Base-by-base conservation (phyloP, 495 filamentous ascomycete genomes). In the Penicillium coffeae region DNA sequence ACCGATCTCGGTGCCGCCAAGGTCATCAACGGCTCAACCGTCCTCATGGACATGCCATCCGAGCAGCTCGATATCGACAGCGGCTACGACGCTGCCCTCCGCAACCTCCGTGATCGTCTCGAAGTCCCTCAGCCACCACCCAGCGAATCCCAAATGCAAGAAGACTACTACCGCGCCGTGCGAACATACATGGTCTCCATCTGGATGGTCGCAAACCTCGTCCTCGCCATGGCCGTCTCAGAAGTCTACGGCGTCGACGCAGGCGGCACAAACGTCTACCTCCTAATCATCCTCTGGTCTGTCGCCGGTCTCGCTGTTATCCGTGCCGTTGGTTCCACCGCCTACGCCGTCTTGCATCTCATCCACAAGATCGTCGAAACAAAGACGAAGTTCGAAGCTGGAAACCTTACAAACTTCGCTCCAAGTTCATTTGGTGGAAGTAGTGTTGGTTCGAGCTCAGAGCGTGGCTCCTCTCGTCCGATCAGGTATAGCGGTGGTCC, bases 21-120 rank as follows among this genome's bases (percentile, higher is more conserved):
- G 8, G 79, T 80, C 21, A 78, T 81, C 35, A 86, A 85, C 50
- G 79, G 75, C 34, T 80, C 86, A 52, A 89, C 85, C 10, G 72
- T 77, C 42, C 81, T 80, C 1, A 70, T 99, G 10, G 94, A 99
- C 59, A 99, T 99, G 93, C 94, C 94, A 1, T 85, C 80, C 1
- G 94, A 97, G 63, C 94, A 99, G 66, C 83, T 99, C 8, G 94
- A 99, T 68, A 99, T 99, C 64, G 94, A 99, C 71, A 87, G 81
- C 38, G 93, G 94, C 7, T 99, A 99, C 66, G 94, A 99, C 66
- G 91, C 95, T 56, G 94, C 94, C 4, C 80, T 99, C 33, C 87
- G 94, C 51, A 99, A 99, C 65, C 84, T 99, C 18, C 82, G 94
- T 38, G 94, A 99, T 63, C 78, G 94, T 21, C 75, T 97, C 54